phyloP scores from a whole-genome alignment of 2,329 filamentous ascomycete genomes.

The Alternaria hordeiaustralica region DNA sequence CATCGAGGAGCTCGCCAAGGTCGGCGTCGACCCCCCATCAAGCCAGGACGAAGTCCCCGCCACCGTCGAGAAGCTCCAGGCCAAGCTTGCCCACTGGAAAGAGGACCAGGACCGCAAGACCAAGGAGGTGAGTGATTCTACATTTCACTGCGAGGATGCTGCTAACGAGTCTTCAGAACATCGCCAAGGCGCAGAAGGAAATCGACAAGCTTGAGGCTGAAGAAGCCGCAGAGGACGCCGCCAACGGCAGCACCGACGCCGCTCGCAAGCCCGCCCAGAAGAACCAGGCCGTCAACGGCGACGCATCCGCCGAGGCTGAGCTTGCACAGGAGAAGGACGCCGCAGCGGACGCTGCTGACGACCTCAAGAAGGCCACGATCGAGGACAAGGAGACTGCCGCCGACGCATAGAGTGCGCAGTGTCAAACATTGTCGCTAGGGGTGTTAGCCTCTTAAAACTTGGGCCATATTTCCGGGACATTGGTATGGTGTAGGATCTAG shows the following conservation, averaged over 20 bases:
- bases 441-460: conserved; percentile 18
- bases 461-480: conserved; percentile 26
- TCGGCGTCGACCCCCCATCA: conserved; percentile 88
- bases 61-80: conserved; percentile 86
- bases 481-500: conserved; percentile 24
- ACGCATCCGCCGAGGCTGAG: conserved; percentile 60
- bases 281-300: conserved; percentile 60
- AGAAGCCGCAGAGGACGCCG: conserved; percentile 58
- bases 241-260: conserved; percentile 61
- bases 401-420: conserved; percentile 30
- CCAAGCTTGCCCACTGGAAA: conserved; percentile 92
- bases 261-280: conserved; percentile 61
- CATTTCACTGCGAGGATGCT: neutral
- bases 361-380: conserved; percentile 66
- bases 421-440: conserved; percentile 6
- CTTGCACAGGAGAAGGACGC: conserved; percentile 64
- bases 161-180: conserved; percentile 69
- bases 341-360: conserved; percentile 64
- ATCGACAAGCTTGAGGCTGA: conserved; percentile 84
- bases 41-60: conserved; percentile 80
- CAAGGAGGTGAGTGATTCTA: conserved; percentile 71
- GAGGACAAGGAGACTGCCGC: conserved; percentile 56
- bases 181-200: conserved; percentile 94
- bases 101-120: conserved; percentile 88
- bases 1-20: conserved; percentile 85